Base-by-base conservation (phyloP, 1,284 basidiomycete species). In the Pholiota adiposa region DNA sequence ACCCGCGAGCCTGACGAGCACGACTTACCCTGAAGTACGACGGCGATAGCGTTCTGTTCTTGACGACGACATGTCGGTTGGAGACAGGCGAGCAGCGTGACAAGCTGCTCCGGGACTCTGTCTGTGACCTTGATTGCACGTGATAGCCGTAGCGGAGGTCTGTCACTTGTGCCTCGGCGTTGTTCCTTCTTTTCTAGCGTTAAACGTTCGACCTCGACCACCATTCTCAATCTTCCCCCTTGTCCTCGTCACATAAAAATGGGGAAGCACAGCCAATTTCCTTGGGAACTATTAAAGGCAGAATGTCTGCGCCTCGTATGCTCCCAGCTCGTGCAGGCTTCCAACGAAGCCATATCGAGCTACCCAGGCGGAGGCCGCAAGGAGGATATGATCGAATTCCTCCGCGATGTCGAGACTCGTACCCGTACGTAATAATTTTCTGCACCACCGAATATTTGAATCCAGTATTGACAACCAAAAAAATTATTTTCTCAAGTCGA, bases 351-450 rank as follows among this genome's bases (percentile, higher is more conserved):
- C 16, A 8, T 48, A 12, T 60, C 51, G 31, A 50, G 23, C 34
- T 65, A 57, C 36, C 50, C 49, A 1, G 60, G 55, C 33, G 33
- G 50, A 16, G 58, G 34, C 1, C 64, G 62, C 31, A 67, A 58
- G 53, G 70, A 70, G 16, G 69, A 69, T n/a, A 69, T 68, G 64
- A 64, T 72, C 36, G 56, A 58, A 16, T 72, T 72, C 51, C 55
- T 72, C 19, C 64, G 59, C 27, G 65, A 69, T 50, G 65, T 72
- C 1, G 59, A 67, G 31, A 58, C 57, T 40, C 56, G 59, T 18
- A 69, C 68, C 19, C 63, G 70, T 71, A 56, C 56, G 70, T 66
- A 7, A 48, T 55, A 12, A 18, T 43, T 23, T 18, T 18, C 29
- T 29, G 14, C 5, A 38, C 16, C 21, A 23, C 12, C 25, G 44